These are phyloP conservation scores for Psilocybe tampanensis DNA, from an alignment of 768 basidiomycete species.

Conservation along the genomic window DNA sequence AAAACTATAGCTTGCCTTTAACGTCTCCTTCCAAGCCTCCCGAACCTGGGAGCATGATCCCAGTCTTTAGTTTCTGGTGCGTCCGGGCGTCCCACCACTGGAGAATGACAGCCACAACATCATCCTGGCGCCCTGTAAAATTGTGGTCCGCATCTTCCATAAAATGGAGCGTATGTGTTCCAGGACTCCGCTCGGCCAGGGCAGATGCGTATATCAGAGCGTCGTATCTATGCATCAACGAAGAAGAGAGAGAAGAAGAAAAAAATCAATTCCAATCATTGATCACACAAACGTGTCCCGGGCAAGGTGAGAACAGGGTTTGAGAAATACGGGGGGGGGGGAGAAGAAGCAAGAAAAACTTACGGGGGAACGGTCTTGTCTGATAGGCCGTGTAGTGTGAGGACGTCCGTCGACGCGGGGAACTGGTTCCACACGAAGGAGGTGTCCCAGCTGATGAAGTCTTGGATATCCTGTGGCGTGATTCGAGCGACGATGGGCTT, in stretches of 20 bases:
- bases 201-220: constrained; percentile 69
- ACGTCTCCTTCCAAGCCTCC: constrained; percentile 35
- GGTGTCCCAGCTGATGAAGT: constrained; percentile 67
- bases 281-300: neutral
- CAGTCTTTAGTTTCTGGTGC: constrained; percentile 54
- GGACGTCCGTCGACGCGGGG: constrained; percentile 62
- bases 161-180: constrained; percentile 71
- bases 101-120: constrained; percentile 66
- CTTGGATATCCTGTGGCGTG: constrained; percentile 59
- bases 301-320: neutral
- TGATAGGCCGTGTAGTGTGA: constrained; percentile 76
- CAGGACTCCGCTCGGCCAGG: constrained; percentile 56
- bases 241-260: neutral
- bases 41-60: constrained; percentile 53
- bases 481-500: constrained; percentile 54
- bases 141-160: constrained; percentile 83
- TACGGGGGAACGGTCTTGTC: constrained; percentile 74
- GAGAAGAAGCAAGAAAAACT: constrained; percentile 27
- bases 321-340: neutral
- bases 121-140: constrained; percentile 67
- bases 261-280: neutral
- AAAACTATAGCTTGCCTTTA: constrained; percentile 32
- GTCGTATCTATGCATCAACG: constrained; percentile 54
- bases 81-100: constrained; percentile 63
- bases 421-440: constrained; percentile 70